Percentiles rank a stretch among this genome's conserved stretches.
Evolutionary conservation across 306 rosid genomes (phyloP).

Genomic region (Citrullus amarus): DNA sequence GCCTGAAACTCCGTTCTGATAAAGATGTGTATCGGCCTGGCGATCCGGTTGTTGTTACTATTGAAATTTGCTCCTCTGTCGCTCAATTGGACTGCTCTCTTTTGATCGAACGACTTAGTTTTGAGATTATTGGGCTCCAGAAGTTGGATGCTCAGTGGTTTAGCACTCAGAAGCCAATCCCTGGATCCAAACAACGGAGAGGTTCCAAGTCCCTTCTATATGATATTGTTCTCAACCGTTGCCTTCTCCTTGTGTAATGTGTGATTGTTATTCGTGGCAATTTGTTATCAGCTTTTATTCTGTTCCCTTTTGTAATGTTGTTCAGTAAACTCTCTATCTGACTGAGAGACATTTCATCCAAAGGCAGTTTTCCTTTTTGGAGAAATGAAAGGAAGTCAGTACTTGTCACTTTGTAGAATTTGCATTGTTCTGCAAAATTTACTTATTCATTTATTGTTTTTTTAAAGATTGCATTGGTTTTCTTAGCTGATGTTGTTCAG

Average conservation of each 20-base stretch:
- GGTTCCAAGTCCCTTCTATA: slow-evolving; percentile 22
- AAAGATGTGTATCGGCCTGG: slow-evolving; percentile 82
- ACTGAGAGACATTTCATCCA: neutral
- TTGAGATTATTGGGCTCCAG: slow-evolving; percentile 77
- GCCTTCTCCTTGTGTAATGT: neutral
- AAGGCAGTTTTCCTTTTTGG: neutral
- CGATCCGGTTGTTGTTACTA: slow-evolving; percentile 58
- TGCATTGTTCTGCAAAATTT: neutral
- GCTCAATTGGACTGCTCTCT: slow-evolving; percentile 30
- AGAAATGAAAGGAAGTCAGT: neutral
- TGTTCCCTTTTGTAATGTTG: neutral
- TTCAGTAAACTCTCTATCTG: neutral
- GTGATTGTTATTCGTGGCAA: neutral
- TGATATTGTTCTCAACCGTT: neutral
- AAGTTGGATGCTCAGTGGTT: slow-evolving; percentile 90
- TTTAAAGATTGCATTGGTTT: neutral
- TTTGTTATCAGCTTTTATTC: neutral
- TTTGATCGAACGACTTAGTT: slow-evolving; percentile 62
- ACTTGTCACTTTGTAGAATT: neutral
- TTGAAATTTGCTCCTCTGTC: slow-evolving; percentile 45
- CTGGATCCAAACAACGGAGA: slow-evolving; percentile 74
- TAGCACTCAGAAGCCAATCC: slow-evolving; percentile 63
- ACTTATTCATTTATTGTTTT: no score
- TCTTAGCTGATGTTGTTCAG: neutral
- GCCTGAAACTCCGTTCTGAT: slow-evolving; percentile 61